These are phyloP conservation scores for Ophiosphaerella narmari DNA, from an alignment of 2,329 filamentous ascomycete genomes.

Conservation along the genomic window DNA sequence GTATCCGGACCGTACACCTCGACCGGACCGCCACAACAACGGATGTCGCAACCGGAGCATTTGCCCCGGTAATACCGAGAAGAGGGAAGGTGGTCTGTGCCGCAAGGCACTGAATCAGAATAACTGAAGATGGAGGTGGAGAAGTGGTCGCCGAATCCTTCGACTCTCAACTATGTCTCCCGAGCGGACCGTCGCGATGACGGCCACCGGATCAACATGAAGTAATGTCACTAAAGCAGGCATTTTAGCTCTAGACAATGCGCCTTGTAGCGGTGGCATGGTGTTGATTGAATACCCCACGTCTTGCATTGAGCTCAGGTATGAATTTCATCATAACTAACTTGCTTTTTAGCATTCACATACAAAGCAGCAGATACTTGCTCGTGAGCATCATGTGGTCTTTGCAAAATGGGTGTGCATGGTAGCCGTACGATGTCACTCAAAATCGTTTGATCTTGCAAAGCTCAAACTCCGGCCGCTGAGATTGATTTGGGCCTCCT, in stretches of 20 bases:
- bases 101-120: slow-evolving; percentile 2
- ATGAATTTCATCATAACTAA: no score
- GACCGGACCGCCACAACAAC: neutral
- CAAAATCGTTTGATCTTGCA: no score
- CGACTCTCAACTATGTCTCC: neutral
- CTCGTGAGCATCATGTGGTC: no score
- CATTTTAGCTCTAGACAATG: neutral
- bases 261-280: no score
- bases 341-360: no score
- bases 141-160: neutral
- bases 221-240: neutral
- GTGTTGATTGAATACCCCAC: no score
- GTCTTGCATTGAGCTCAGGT: no score
- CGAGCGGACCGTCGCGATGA: neutral
- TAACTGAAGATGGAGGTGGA: neutral
- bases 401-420: no score
- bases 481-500: no score
- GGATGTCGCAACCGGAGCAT: neutral
- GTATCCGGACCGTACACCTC: neutral
- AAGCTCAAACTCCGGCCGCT: no score
- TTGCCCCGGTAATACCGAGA: neutral
- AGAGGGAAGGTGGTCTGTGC: slow-evolving; percentile 1
- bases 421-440: no score
- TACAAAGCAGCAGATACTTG: no score
- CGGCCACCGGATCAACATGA: neutral